A percentile compares a stretch with the other conserved stretches of the same genome.
phyloP scores from a whole-genome alignment of 345 rosid species.

The Anastatica hierochuntica region DNA sequence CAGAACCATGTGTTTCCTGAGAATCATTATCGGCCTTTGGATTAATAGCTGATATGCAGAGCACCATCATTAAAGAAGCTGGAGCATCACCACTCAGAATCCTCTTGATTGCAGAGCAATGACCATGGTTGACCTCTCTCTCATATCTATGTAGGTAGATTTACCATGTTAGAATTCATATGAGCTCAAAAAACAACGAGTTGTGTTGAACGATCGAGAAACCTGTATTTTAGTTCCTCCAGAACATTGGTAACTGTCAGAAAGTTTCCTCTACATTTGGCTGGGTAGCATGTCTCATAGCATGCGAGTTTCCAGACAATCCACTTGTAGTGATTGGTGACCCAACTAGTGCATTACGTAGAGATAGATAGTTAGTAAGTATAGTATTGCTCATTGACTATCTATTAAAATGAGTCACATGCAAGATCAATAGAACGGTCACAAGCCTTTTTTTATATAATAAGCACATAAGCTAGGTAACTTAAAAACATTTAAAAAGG shows the following conservation, averaged over 20 bases:
- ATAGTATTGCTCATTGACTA: not conserved
- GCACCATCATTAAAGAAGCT: slow-evolving; percentile 64
- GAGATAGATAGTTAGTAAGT: not conserved
- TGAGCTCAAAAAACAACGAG: not conserved
- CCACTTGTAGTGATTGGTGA: slow-evolving; percentile 82
- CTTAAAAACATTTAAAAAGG: slow-evolving; percentile 10
- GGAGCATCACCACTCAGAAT: slow-evolving; percentile 78
- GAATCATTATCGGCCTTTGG: slow-evolving; percentile 25
- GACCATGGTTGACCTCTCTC: slow-evolving; percentile 88
- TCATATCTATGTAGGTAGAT: slow-evolving; percentile 52
- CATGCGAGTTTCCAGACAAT: slow-evolving; percentile 89
- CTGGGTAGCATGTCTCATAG: slow-evolving; percentile 57
- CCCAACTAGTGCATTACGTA: slow-evolving; percentile 56
- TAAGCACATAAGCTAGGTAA: not conserved
- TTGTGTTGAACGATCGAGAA: not conserved
- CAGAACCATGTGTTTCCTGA: slow-evolving; percentile 28
- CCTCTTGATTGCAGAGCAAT: slow-evolving; percentile 79
- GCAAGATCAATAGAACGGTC: not conserved
- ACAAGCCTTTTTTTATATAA: not conserved
- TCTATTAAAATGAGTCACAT: slow-evolving; percentile 2
- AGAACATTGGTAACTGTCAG: slow-evolving; percentile 70
- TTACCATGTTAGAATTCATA: slow-evolving; percentile 13
- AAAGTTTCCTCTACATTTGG: slow-evolving; percentile 46
- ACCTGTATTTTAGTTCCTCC: slow-evolving; percentile 95
- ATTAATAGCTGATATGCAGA: slow-evolving; percentile 60